Evolutionary conservation across 345 rosid genomes (phyloP), one percentile per base, ranked within the genome.

Genomic region (Populus nigra): DNA sequence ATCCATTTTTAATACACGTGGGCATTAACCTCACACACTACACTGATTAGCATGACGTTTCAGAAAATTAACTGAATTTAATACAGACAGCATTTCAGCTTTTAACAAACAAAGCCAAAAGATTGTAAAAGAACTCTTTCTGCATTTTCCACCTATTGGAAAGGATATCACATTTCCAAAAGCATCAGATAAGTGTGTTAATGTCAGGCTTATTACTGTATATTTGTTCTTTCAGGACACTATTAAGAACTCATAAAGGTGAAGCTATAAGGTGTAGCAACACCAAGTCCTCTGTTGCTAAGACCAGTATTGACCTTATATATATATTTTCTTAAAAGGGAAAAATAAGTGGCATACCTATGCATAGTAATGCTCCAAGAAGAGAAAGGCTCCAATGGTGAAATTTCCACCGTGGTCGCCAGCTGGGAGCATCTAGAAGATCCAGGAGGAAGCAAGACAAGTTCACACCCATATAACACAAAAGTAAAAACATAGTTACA

Each of bases 381-480:
- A 96, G 89, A 57, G 99, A 96, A 66, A 92, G 88, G 85, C 97
- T 91, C 99, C 99, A 96, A 59, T 94, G 99, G 87, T 96, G 99
- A 85, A 92, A 90, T 81, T 96, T 94, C 98, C 99, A 96, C 81
- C 99, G 90, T 65, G 98, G 99, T 76, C 97, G 98, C 99, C 99
- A 96, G 84, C 99, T 96, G 68, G 99, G 99, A 83, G 99, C 98
- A 90, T 96, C 99, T 57, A 96, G 91, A 88, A 96, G 95, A 86
- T 96, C 99, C 67, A 96, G 88, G 81, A 96, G 98, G 90, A 96
- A 96, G 89, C 99, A 96, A 74, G 98, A 96, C 89, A 96, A 85
- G 88, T 96, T 96, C 81, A 96, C 99, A 62, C 99, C 99, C 66
- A 94, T 38, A 87, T 96, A 96, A 82, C 99, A 96, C 72, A 96